phyloP scores from a whole-genome alignment of 257 asterid genomes.

The Capsicum baccatum region DNA sequence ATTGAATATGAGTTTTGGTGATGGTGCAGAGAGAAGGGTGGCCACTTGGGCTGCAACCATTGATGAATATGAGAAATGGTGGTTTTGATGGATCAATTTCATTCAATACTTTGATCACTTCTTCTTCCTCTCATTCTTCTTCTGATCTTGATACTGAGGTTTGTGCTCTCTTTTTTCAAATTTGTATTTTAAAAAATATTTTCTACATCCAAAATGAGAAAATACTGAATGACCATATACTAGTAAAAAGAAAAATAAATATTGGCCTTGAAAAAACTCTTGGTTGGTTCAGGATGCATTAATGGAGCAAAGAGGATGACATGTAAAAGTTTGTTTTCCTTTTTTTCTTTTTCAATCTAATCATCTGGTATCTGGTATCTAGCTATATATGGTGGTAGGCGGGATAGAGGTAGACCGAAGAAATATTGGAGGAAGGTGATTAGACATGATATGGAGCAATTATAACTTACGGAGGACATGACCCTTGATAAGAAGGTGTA shows the following conservation, averaged over 20 bases:
- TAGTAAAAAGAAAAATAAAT: neutral
- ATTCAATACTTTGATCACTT: constrained; percentile 60
- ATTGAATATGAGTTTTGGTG: constrained; percentile 25
- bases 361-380: neutral
- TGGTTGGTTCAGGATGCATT: constrained; percentile 37
- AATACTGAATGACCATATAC: neutral
- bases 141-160: constrained; percentile 85
- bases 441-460: no score
- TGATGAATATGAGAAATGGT: constrained; percentile 52
- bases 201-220: neutral
- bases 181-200: neutral
- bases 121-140: constrained; percentile 63
- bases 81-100: constrained; percentile 63
- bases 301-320: constrained; percentile 30
- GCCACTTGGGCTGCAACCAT: constrained; percentile 80
- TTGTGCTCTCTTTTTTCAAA: neutral
- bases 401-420: no score
- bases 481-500: no score
- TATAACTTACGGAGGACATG: no score
- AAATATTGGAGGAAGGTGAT: no score
- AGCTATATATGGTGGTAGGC: no score
- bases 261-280: neutral
- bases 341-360: neutral
- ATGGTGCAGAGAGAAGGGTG: constrained; percentile 70
- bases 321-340: constrained; percentile 30